Base-by-base conservation (phyloP, 495 filamentous ascomycete species). In the Lichenothelia convexa region DNA sequence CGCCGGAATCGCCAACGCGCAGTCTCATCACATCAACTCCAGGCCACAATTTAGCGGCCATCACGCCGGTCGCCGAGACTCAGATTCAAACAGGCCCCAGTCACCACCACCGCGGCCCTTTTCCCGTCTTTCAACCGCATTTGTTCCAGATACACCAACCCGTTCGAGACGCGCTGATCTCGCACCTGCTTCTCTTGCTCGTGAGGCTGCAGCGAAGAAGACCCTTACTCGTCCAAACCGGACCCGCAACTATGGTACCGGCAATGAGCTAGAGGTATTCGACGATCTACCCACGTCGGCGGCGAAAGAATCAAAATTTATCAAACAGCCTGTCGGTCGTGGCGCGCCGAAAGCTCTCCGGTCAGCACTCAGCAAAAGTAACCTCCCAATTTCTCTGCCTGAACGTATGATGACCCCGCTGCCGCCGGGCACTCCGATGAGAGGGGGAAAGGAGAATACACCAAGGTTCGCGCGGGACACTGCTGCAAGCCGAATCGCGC, bases 381-480 rank as follows among this genome's bases (percentile, higher is more conserved):
- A 38, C 21, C 35, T 38, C 21, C 37, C 19, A 20, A 39, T 32
- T 15, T 21, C 22, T 27, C 13, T 27, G 16, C 45, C 45, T 13
- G 47, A 50, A 27, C 37, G 47, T 18, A 42, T 45, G 39, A 39
- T 36, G 23, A 32, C 32, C 27, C 73, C 76, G 7, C 43, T 60
- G 19, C 66, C 70, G 11, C 68, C 71, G 18, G 59, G 56, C 29
- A 68, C 70, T 0, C 67, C 73, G 12, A 45, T 58, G 13, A 66
- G 57, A 30, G 45, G 38, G 15, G 26, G 49, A 35, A 59, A 42
- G 45, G 68, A 53, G 27, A 63, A 49, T 54, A 78, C 63, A 11
- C 89, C 89, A 30, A 73, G 81, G 39, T 97, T 93, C 55, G 85
- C 87, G 43, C 76, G 84, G 45, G 89, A 97, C 59, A 97, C 89